Evolutionary conservation across 192 early-diverging fungal species (phyloP), one percentile per base, ranked within the genome.

Genomic region (Blastocladiella britannica): DNA sequence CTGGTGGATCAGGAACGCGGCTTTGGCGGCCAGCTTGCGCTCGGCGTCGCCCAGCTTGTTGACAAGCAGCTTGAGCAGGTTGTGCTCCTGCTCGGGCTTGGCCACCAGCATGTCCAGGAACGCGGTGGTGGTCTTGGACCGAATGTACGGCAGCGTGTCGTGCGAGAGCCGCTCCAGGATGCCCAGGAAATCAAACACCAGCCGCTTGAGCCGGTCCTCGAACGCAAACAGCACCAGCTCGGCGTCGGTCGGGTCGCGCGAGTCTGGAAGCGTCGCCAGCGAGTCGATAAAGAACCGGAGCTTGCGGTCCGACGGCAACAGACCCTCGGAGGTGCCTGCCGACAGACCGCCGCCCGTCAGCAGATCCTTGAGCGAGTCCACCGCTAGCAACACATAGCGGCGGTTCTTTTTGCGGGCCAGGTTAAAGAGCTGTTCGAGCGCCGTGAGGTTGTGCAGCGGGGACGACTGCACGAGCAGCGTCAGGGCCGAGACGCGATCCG

Each of bases 41-140:
- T 91, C 88, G 24, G 74, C 71, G 68, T 97, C 94, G 62, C 94
- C 94, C 31, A 98, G 68, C 67, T 95, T 98, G 80, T 93, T 93
- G 53, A 92, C 80, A 26, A 98, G 79, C 29, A 98, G 63, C 37
- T 82, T 76, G 54, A 98, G 74, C 53, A 98, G 72, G 62, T 94
- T 94, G 53, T 89, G 84, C 68, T 98, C 94, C 67, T 94, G 89
- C 69, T 98, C 94, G 24, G 94, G 89, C 67, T 93, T 94, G 8
- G 79, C 65, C 31, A 69, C 66, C 56, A 96, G 70, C 28, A 98
- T 72, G 58, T 85, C 83, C 57, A 74, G 71, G 57, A 93, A 80
- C 68, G 78, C 80, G 8, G 65, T 70, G 5, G 95, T 66, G 71
- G 82, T 85, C 64, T 80, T 86, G 65, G 82, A 81, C 54, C 86